These are phyloP conservation scores for Lycium ferocissimum DNA, from an alignment of 257 asterid species.

Conservation along the genomic window DNA sequence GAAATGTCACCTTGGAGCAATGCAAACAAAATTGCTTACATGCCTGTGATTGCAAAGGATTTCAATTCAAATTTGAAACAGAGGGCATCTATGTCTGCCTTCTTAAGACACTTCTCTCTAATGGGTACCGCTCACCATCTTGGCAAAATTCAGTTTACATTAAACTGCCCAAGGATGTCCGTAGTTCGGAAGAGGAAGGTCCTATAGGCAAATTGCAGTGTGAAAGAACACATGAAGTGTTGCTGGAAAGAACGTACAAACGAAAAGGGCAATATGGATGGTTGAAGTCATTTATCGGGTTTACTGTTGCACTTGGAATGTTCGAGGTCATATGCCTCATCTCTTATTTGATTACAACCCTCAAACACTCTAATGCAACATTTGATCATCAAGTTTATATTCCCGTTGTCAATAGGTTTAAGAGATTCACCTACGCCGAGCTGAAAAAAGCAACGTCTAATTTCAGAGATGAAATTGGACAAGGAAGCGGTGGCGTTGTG, in stretches of 20 bases:
- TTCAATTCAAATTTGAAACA: background rate
- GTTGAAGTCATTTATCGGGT: slow-evolving; percentile 18
- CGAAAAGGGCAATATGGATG: slow-evolving; percentile 13
- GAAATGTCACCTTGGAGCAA: background rate
- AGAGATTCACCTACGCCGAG: slow-evolving; percentile 27
- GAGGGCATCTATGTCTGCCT: background rate
- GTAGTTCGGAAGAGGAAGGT: background rate
- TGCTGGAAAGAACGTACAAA: background rate
- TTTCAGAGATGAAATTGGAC: slow-evolving; percentile 35
- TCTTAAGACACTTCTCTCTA: slow-evolving; percentile 19
- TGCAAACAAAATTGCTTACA: background rate
- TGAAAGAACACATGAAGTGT: background rate
- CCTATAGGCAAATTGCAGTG: background rate
- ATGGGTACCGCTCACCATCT: slow-evolving; percentile 22
- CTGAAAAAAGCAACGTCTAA: slow-evolving; percentile 33
- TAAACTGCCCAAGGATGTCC: slow-evolving; percentile 25
- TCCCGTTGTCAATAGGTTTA: slow-evolving; percentile 24
- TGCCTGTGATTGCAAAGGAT: background rate
- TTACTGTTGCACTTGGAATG: slow-evolving; percentile 26
- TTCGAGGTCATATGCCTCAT: background rate
- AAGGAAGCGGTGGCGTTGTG: slow-evolving; percentile 29
- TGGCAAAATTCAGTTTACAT: slow-evolving; percentile 3
- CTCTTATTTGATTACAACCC: slow-evolving; percentile 7
- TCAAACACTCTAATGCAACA: background rate
- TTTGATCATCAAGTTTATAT: slow-evolving; percentile 11